Percentiles rank a stretch among this genome's conserved stretches.
phyloP scores from a whole-genome alignment of 2,329 filamentous ascomycete species.

The Ramichloridium luteum region DNA sequence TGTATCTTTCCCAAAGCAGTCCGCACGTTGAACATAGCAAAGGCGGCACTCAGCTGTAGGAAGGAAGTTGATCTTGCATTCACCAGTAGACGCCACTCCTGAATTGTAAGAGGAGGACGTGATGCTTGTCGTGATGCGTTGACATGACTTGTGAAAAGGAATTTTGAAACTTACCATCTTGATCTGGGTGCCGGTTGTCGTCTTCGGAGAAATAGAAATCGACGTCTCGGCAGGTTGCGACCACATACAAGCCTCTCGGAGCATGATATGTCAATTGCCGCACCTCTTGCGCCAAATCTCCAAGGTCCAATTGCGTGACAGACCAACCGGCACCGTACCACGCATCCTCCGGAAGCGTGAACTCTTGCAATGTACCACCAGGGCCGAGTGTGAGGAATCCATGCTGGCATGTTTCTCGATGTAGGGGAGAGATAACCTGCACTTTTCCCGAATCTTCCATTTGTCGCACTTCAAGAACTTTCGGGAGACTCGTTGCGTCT shows the following conservation, averaged over 20 bases:
- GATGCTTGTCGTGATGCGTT: slow-evolving; percentile 16
- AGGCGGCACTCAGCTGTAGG: too few species aligned
- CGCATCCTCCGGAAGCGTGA: slow-evolving; percentile 54
- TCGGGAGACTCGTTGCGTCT: slow-evolving; percentile 63
- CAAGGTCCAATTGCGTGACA: slow-evolving; percentile 57
- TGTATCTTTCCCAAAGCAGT: slow-evolving; percentile 3
- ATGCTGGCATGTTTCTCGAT: slow-evolving; percentile 62
- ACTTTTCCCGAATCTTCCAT: slow-evolving; percentile 1
- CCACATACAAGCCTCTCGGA: slow-evolving; percentile 60
- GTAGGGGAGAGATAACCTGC: slow-evolving; percentile 53
- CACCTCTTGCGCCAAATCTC: slow-evolving; percentile 45
- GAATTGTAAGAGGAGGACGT: slow-evolving; percentile 11
- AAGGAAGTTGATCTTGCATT: slow-evolving; percentile 15
- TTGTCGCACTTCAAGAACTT: slow-evolving; percentile 34
- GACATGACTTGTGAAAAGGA: slow-evolving; percentile 3
- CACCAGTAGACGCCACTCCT: slow-evolving; percentile 18
- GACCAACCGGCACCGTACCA: slow-evolving; percentile 68
- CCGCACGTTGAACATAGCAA: too few species aligned
- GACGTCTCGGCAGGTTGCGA: slow-evolving; percentile 55
- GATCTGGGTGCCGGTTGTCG: slow-evolving; percentile 71
- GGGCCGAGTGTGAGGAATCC: slow-evolving; percentile 55
- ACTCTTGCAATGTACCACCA: slow-evolving; percentile 59
- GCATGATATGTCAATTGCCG: slow-evolving; percentile 65
- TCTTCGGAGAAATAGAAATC: slow-evolving; percentile 78
- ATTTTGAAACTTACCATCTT: slow-evolving; percentile 41